phyloP scores from a whole-genome alignment of 495 filamentous ascomycete genomes.

The Penicillium waksmanii region DNA sequence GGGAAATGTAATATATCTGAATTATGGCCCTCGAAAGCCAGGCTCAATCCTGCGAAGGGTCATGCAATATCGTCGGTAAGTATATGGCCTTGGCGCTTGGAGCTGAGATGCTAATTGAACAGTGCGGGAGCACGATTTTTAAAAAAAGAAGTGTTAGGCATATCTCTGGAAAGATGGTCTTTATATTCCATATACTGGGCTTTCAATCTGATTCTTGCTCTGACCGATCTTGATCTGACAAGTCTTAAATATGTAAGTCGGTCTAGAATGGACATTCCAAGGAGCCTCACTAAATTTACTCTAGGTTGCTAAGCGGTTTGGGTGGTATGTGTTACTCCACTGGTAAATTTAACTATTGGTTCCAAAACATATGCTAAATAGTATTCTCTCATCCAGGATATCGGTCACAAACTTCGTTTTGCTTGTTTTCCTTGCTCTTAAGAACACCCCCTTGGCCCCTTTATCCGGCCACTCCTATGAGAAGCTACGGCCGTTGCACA shows the following conservation, averaged over 20 bases:
- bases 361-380: not conserved
- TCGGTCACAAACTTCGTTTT: constrained; percentile 55
- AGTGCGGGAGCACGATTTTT: constrained; percentile 4
- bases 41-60: not conserved
- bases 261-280: not conserved
- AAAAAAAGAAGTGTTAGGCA: constrained; percentile 2
- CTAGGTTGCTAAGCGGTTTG: constrained; percentile 21
- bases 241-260: constrained; percentile 9
- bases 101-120: not conserved
- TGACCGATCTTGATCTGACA: constrained; percentile 33
- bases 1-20: constrained; percentile 3
- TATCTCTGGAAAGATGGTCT: constrained; percentile 4
- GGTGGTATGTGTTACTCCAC: constrained; percentile 12
- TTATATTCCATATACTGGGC: constrained; percentile 38
- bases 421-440: constrained; percentile 61
- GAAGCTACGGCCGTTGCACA: constrained; percentile 61
- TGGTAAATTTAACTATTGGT: no score
- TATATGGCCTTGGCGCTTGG: not conserved
- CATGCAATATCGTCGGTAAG: constrained; percentile 6
- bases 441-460: constrained; percentile 61
- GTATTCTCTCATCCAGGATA: constrained; percentile 47
- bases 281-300: not conserved
- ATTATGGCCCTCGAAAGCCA: constrained; percentile 5
- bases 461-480: constrained; percentile 64
- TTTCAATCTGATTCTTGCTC: constrained; percentile 53